phyloP scores from a whole-genome alignment of 2,329 filamentous ascomycete genomes.

The Pseudopyrenochaeta lycopersici region DNA sequence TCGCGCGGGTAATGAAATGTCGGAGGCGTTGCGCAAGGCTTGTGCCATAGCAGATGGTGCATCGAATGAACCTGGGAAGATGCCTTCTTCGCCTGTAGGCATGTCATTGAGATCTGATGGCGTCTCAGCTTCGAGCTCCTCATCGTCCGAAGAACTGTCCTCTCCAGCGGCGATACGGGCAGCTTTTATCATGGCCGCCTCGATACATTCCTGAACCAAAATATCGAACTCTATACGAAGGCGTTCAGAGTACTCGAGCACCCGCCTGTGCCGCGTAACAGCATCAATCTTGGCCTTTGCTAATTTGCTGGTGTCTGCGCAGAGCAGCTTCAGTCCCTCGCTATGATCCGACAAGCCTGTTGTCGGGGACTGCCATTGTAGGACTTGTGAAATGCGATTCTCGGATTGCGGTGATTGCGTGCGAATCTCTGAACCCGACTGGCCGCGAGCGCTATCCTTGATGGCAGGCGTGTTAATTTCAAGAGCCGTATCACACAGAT shows the following conservation, averaged over 20 bases:
- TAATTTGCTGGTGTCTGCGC: constrained; percentile 85
- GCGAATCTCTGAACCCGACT: constrained; percentile 77
- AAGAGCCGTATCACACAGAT: constrained; percentile 93
- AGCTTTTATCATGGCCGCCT: constrained; percentile 89
- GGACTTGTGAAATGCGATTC: constrained; percentile 89
- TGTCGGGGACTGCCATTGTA: constrained; percentile 96
- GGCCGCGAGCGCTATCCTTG: constrained; percentile 76
- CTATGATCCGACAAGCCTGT: constrained; percentile 92
- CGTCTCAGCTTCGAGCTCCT: constrained; percentile 55
- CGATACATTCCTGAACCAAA: constrained; percentile 93
- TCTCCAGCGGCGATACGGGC: constrained; percentile 86
- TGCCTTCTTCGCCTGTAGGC: constrained; percentile 61
- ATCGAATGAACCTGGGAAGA: constrained; percentile 68
- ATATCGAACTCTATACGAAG: constrained; percentile 94
- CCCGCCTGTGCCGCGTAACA: constrained; percentile 87
- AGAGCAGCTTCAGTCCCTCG: constrained; percentile 86
- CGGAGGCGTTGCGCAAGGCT: constrained; percentile 64
- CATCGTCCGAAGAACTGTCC: constrained; percentile 75
- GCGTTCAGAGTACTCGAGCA: constrained; percentile 94
- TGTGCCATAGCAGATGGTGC: constrained; percentile 64
- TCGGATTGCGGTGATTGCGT: constrained; percentile 97
- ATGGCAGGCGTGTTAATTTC: constrained; percentile 95
- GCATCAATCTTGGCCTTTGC: constrained; percentile 92
- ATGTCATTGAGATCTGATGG: constrained; percentile 54
- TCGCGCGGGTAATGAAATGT: constrained; percentile 56